Evolutionary conservation across 495 filamentous ascomycete species (phyloP).

Genomic region (Tuber aestivum): DNA sequence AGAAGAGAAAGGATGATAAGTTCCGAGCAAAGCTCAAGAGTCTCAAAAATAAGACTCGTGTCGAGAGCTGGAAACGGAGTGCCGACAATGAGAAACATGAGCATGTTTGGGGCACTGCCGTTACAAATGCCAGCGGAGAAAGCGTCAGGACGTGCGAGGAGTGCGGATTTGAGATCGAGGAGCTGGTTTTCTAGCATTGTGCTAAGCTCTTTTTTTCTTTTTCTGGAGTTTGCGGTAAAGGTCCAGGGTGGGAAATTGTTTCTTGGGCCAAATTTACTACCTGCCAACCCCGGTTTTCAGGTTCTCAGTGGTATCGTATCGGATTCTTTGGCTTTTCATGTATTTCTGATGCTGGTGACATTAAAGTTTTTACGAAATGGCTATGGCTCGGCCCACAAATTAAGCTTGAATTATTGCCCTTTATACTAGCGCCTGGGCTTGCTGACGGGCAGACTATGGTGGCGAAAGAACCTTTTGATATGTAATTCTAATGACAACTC

Average conservation of each 20-base stretch:
- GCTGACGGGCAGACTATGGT: not conserved
- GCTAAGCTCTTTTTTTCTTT: not conserved
- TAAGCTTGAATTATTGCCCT: not conserved
- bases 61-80: constrained; percentile 71
- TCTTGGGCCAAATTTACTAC: not conserved
- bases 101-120: constrained; percentile 81
- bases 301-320: not conserved
- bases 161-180: constrained; percentile 96
- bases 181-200: constrained; percentile 59
- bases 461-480: not conserved
- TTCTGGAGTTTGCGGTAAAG: not conserved
- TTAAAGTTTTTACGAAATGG: not conserved
- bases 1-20: constrained; percentile 80
- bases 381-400: not conserved
- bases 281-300: not conserved
- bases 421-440: not conserved
- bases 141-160: constrained; percentile 76
- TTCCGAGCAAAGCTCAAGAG: constrained; percentile 83
- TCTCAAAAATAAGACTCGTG: constrained; percentile 85
- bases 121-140: constrained; percentile 70
- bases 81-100: constrained; percentile 62
- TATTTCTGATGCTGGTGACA: not conserved
- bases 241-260: not conserved
- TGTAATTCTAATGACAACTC: not conserved
- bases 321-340: not conserved